phyloP scores from a whole-genome alignment of 345 rosid genomes.

The Brassica juncea region DNA sequence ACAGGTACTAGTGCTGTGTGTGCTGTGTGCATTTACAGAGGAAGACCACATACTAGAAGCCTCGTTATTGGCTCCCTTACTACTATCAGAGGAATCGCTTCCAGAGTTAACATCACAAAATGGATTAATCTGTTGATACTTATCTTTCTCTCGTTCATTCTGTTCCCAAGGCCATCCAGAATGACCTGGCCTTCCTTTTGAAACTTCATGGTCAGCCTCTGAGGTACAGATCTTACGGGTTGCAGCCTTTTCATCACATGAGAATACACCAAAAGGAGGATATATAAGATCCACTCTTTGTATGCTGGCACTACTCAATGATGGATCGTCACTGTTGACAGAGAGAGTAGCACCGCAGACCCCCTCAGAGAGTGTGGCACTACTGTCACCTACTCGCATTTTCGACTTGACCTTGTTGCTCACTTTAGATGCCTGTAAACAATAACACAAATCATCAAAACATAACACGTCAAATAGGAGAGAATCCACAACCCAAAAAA shows the following conservation, averaged over 20 bases:
- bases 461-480: conserved; percentile 20
- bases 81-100: conserved; percentile 48
- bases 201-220: conserved; percentile 67
- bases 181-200: conserved; percentile 52
- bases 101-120: conserved; percentile 52
- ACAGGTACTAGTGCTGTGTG: conserved; percentile 87
- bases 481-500: conserved; percentile 18
- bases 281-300: conserved; percentile 68
- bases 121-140: conserved; percentile 44
- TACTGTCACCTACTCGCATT: conserved; percentile 60
- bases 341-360: conserved; percentile 51
- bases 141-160: conserved; percentile 52
- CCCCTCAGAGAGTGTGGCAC: conserved; percentile 54
- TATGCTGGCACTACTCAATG: conserved; percentile 84
- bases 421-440: conserved; percentile 72
- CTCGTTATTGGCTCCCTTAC: conserved; percentile 59
- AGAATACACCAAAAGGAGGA: conserved; percentile 63
- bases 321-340: conserved; percentile 75
- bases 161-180: conserved; percentile 58
- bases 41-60: conserved; percentile 82
- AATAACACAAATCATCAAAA: conserved; percentile 33
- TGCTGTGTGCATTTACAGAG: conserved; percentile 67
- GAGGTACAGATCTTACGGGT: conserved; percentile 56
- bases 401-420: conserved; percentile 82
- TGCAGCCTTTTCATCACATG: conserved; percentile 39